Evolutionary conservation across 192 early-diverging fungal species (phyloP).

Genomic region (Chytriomyces sp.): DNA sequence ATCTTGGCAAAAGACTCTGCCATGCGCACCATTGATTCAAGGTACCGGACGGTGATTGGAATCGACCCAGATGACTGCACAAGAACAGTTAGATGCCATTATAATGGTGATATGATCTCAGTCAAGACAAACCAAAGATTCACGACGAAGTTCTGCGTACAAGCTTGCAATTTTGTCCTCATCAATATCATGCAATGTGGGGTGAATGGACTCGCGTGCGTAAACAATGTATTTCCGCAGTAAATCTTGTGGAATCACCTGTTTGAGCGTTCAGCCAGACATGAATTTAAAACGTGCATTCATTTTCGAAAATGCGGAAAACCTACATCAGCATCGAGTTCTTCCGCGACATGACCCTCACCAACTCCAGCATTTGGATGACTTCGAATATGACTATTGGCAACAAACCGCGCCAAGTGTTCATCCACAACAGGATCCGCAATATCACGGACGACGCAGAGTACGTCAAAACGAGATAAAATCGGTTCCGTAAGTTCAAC

Average conservation of each 20-base stretch:
- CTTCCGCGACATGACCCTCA: slow-evolving; percentile 44
- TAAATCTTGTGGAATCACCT: slow-evolving; percentile 78
- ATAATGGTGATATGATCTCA: slow-evolving; percentile 34
- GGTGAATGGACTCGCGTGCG: slow-evolving; percentile 78
- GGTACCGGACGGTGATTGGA: slow-evolving; percentile 84
- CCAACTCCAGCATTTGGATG: slow-evolving; percentile 72
- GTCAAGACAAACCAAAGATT: slow-evolving; percentile 63
- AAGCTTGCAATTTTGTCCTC: slow-evolving; percentile 86
- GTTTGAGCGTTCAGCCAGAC: slow-evolving; percentile 18
- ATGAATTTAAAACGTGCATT: slow-evolving; percentile 20
- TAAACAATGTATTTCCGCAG: slow-evolving; percentile 88
- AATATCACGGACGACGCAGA: slow-evolving; percentile 94
- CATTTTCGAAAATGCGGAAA: slow-evolving; percentile 8
- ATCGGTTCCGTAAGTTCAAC: slow-evolving; percentile 99
- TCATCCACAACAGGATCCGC: slow-evolving; percentile 92
- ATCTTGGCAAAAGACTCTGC: slow-evolving; percentile 91
- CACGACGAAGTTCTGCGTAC: slow-evolving; percentile 89
- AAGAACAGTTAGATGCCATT: slow-evolving; percentile 53
- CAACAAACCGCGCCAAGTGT: slow-evolving; percentile 89
- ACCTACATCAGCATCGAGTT: slow-evolving; percentile 67
- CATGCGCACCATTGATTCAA: slow-evolving; percentile 82
- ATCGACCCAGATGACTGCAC: slow-evolving; percentile 53
- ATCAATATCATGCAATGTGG: slow-evolving; percentile 82
- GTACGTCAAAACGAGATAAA: slow-evolving; percentile 95
- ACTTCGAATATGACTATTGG: slow-evolving; percentile 88